Percentiles rank a stretch among this genome's conserved stretches.
phyloP scores from a whole-genome alignment of 805 yeast species.

The Saccharomyces mikatae region DNA sequence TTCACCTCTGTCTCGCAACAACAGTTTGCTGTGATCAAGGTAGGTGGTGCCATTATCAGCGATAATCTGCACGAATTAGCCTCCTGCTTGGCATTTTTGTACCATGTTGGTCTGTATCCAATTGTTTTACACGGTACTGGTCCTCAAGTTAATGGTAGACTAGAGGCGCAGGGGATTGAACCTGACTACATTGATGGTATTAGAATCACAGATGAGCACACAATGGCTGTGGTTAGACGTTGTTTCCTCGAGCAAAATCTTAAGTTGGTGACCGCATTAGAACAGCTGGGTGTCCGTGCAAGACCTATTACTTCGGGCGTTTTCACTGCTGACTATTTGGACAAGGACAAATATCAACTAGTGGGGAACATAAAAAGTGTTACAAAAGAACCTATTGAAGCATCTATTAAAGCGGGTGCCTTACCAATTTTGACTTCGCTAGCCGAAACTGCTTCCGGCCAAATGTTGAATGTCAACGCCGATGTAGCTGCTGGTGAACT shows the following conservation, averaged over 20 bases:
- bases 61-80: constrained; percentile 90
- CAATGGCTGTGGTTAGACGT: constrained; percentile 92
- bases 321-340: constrained; percentile 85
- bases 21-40: constrained; percentile 96
- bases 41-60: constrained; percentile 98
- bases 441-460: constrained; percentile 96
- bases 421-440: constrained; percentile 91
- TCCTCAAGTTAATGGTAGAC: constrained; percentile 91
- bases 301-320: constrained; percentile 98
- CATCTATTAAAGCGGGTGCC: constrained; percentile 92
- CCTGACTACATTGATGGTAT: constrained; percentile 96
- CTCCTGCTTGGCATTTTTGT: constrained; percentile 87
- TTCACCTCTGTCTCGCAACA: constrained; percentile 94
- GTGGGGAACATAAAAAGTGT: constrained; percentile 88
- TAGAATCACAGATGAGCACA: constrained; percentile 86
- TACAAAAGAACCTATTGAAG: constrained; percentile 83
- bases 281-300: constrained; percentile 93
- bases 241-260: constrained; percentile 94
- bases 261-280: constrained; percentile 90
- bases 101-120: constrained; percentile 96
- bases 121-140: constrained; percentile 98
- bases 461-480: constrained; percentile 93
- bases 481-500: constrained; percentile 98
- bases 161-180: constrained; percentile 90
- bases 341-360: constrained; percentile 80